A percentile compares a stretch with the other conserved stretches of the same genome.
Evolutionary conservation across 192 early-diverging fungal species (phyloP).

Genomic region (Linnemannia hyalina): DNA sequence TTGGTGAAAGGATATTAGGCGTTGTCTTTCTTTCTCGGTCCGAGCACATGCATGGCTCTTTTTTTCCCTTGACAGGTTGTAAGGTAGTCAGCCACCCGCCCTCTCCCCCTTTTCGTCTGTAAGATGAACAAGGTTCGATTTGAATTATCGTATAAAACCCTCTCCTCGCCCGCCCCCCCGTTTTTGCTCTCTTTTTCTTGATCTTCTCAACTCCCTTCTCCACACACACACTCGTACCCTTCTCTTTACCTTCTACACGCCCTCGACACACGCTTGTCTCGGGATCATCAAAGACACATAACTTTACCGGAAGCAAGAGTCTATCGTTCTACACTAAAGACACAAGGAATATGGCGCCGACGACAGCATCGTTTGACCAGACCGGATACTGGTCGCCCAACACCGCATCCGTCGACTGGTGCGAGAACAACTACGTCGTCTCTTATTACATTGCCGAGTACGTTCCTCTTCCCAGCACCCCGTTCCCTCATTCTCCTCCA

Average conservation of each 20-base stretch:
- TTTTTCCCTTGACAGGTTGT: not conserved
- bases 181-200: not conserved
- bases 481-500: not conserved
- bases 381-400: conserved; percentile 55
- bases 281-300: not conserved
- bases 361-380: conserved; percentile 46
- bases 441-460: conserved; percentile 70
- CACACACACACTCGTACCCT: not conserved
- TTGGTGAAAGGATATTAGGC: not conserved
- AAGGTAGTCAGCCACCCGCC: not conserved
- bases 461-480: not conserved
- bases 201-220: not conserved
- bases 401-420: conserved; percentile 58
- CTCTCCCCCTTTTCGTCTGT: not conserved
- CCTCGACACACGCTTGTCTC: not conserved
- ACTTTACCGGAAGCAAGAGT: not conserved
- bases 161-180: not conserved
- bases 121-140: not conserved
- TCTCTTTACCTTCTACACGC: not conserved
- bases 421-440: conserved; percentile 65
- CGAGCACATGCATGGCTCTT: conserved; percentile 5
- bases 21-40: not conserved
- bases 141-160: not conserved
- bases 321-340: not conserved
- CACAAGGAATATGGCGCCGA: conserved; percentile 28